Evolutionary conservation across 2,329 filamentous ascomycete genomes (phyloP).

Genomic region (Fusarium sp.): DNA sequence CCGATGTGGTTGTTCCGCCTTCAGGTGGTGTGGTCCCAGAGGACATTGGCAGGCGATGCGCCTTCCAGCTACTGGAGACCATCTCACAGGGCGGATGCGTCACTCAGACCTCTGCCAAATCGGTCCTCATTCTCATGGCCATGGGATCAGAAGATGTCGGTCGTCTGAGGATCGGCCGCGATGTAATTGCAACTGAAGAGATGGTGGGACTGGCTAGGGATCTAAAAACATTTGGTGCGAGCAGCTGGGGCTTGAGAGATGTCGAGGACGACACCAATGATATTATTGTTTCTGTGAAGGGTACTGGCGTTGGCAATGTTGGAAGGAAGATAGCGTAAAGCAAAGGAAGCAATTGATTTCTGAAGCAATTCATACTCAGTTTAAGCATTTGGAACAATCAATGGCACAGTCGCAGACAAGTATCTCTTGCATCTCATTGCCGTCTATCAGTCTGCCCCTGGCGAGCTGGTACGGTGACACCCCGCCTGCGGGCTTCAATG

Average conservation of each 20-base stretch:
- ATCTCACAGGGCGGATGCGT: slow-evolving; percentile 87
- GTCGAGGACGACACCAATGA: slow-evolving; percentile 75
- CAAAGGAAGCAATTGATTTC: slow-evolving; percentile 13
- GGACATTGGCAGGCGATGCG: slow-evolving; percentile 88
- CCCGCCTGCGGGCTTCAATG: slow-evolving; percentile 57
- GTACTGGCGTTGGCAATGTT: slow-evolving; percentile 92
- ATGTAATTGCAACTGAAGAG: slow-evolving; percentile 84
- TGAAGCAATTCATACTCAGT: slow-evolving; percentile 34
- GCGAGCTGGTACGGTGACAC: slow-evolving; percentile 39
- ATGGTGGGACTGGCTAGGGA: slow-evolving; percentile 86
- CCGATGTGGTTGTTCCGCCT: slow-evolving; percentile 81
- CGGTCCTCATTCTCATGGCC: slow-evolving; percentile 89
- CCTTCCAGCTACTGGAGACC: slow-evolving; percentile 87
- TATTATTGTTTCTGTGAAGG: slow-evolving; percentile 90
- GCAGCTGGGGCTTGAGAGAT: slow-evolving; percentile 89
- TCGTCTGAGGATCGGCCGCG: slow-evolving; percentile 81
- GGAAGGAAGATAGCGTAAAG: slow-evolving; percentile 83
- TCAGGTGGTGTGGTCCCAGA: slow-evolving; percentile 87
- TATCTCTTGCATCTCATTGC: slow-evolving; percentile 14
- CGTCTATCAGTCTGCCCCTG: slow-evolving; percentile 36
- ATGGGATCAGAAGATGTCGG: slow-evolving; percentile 99
- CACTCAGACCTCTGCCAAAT: slow-evolving; percentile 76
- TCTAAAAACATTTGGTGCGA: slow-evolving; percentile 87
- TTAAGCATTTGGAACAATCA: slow-evolving; percentile 1
- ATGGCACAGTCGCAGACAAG: slow-evolving; percentile 4